Conservation (phyloP, 441 rosid genomes). For the Pelargonium hybrid region DNA sequence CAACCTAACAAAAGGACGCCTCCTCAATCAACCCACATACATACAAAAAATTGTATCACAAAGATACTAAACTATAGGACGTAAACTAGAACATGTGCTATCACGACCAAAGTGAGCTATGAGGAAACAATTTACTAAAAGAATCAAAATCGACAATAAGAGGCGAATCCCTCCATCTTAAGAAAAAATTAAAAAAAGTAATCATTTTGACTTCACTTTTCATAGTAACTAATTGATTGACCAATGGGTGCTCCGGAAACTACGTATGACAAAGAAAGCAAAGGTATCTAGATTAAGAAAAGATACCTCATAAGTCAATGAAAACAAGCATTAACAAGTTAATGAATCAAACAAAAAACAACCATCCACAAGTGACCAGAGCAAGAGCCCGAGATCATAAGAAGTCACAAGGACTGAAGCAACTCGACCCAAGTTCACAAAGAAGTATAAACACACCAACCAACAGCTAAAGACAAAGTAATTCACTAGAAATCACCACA, state of each 20-base stretch:
- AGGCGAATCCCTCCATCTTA: neutral
- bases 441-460: neutral
- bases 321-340: neutral
- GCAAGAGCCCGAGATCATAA: neutral
- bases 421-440: neutral
- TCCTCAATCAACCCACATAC: neutral
- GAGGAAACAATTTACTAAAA: neutral
- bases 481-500: neutral
- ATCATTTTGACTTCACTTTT: neutral
- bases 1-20: conserved; percentile 11
- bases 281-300: neutral
- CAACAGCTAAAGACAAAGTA: neutral
- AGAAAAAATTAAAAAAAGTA: neutral
- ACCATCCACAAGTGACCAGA: neutral
- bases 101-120: neutral
- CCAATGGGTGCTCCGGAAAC: neutral
- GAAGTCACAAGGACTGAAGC: neutral
- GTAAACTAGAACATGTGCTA: no score
- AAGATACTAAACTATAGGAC: neutral
- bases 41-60: neutral
- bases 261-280: neutral
- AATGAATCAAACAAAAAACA: neutral
- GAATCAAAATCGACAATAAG: neutral
- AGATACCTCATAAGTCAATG: neutral
- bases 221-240: neutral